These are phyloP conservation scores for Thelonectria discophora DNA, from an alignment of 2,329 filamentous ascomycete species.

Conservation along the genomic window DNA sequence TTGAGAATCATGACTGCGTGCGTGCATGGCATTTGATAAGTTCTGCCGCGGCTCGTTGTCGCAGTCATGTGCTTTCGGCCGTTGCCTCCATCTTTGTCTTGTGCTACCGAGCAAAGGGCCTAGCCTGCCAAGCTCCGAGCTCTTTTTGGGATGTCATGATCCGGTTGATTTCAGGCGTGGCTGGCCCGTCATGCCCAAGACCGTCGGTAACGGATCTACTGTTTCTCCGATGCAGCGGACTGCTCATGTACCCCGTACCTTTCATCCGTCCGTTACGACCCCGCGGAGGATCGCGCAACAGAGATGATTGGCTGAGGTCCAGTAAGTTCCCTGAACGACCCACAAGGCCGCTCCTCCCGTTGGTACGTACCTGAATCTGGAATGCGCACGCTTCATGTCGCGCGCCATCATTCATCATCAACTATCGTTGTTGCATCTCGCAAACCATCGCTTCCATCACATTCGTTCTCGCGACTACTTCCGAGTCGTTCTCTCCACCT, in stretches of 20 bases:
- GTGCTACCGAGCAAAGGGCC: no score
- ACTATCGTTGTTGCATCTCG: slow-evolving; percentile 20
- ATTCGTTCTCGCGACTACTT: slow-evolving; percentile 12
- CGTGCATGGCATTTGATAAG: no score
- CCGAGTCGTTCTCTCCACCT: background rate
- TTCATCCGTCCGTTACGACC: background rate
- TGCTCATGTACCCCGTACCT: background rate
- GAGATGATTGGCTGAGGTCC: background rate
- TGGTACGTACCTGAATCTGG: slow-evolving; percentile 1
- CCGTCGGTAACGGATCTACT: background rate
- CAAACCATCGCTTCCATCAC: slow-evolving; percentile 19
- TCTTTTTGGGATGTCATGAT: no score
- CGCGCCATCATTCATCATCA: slow-evolving; percentile 18
- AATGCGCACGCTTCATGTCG: slow-evolving; percentile 6
- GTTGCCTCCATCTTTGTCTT: background rate
- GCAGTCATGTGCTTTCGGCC: background rate
- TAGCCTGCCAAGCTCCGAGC: no score
- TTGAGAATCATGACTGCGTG: no score
- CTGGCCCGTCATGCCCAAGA: background rate
- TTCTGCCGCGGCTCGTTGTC: background rate
- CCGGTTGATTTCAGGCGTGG: no score
- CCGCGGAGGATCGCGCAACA: background rate
- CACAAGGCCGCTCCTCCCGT: no score
- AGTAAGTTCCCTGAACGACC: background rate
- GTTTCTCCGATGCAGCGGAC: background rate